Evolutionary conservation across 202 grass and related monocot species (phyloP), one percentile per base, ranked within the genome.

Genomic region (Cymbopogon flexuosus): DNA sequence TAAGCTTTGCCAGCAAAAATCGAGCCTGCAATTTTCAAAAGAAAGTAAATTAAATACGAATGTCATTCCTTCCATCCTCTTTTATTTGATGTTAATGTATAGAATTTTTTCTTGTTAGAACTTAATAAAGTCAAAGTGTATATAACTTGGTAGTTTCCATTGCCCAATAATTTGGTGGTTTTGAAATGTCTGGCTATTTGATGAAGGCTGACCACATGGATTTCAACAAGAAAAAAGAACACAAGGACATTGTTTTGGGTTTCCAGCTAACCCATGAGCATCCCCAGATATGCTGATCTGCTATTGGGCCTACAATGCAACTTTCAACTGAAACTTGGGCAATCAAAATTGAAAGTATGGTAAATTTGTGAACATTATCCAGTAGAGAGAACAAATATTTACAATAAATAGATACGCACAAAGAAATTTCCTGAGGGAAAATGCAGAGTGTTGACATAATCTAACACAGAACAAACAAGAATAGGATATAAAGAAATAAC

Each of bases 1-100:
- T 97, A 49, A 97, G 65, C 82, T 97, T 94, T 70, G 89, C 94
- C 75, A 97, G 75, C 60, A 97, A 83, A 84, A 97, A 94, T 65
- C 94, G 91, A 71, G 91, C 94, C 94, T 97, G 89, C 36, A 84
- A 65, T 46, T 45, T 72, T 41, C 60, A 67, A 72, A 73, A 75
- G 11, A 64, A 72, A 46, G 61, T 65, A 69, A n/a, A 74, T 60
- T 45, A 45, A 54, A 62, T 58, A 15, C 10, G 15, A 61, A 23
- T 54, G 31, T 0, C 27, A 39, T 19, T 23, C 16, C 3, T 13
- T 66, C 1, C 43, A 21, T 13, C 31, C 29, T 64, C 45, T 51
- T 49, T 16, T 51, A 33, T 36, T 49, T 22, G 5, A 51, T 66
- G 29, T 16, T 66, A 66, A 37, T 79, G 76, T 31, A 52, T 49